phyloP scores from a whole-genome alignment of 371 early-diverging fungal genomes.

The Mucor circinelloides region DNA sequence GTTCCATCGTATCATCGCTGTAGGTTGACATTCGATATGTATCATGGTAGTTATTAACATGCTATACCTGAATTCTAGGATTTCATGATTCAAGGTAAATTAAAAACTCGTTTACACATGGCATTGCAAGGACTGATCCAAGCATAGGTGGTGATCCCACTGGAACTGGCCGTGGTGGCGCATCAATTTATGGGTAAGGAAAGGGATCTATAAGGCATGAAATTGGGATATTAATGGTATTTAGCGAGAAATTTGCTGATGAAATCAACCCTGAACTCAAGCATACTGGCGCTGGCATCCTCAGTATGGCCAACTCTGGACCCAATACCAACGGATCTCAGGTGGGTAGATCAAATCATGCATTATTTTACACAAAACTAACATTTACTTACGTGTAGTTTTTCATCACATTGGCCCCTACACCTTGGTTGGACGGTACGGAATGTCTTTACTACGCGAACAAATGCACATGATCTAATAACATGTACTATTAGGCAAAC shows the following conservation, averaged over 20 bases:
- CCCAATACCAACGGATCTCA: slow-evolving; percentile 86
- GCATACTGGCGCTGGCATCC: slow-evolving; percentile 80
- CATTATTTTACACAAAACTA: not conserved
- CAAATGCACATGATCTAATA: not conserved
- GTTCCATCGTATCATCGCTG: slow-evolving; percentile 84
- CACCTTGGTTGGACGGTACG: slow-evolving; percentile 79
- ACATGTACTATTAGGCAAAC: slow-evolving; percentile 39
- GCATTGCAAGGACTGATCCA: not conserved
- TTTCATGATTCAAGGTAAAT: slow-evolving; percentile 83
- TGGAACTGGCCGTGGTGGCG: slow-evolving; percentile 65
- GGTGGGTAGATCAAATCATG: slow-evolving; percentile 28
- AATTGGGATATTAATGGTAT: not conserved
- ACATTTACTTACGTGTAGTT: slow-evolving; percentile 38
- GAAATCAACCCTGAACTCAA: slow-evolving; percentile 73
- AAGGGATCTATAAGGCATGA: not conserved
- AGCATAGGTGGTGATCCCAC: slow-evolving; percentile 53
- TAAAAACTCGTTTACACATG: not conserved
- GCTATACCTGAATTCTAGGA: slow-evolving; percentile 32
- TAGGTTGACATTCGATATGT: slow-evolving; percentile 20
- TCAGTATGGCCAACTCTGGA: slow-evolving; percentile 89
- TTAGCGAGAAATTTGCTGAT: slow-evolving; percentile 65
- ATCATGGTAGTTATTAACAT: not conserved
- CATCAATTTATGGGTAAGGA: slow-evolving; percentile 70
- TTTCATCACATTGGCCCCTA: slow-evolving; percentile 69
- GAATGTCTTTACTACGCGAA: not conserved